Conservation (phyloP, 2,329 filamentous ascomycete species). For the Thelonectria rubi region DNA sequence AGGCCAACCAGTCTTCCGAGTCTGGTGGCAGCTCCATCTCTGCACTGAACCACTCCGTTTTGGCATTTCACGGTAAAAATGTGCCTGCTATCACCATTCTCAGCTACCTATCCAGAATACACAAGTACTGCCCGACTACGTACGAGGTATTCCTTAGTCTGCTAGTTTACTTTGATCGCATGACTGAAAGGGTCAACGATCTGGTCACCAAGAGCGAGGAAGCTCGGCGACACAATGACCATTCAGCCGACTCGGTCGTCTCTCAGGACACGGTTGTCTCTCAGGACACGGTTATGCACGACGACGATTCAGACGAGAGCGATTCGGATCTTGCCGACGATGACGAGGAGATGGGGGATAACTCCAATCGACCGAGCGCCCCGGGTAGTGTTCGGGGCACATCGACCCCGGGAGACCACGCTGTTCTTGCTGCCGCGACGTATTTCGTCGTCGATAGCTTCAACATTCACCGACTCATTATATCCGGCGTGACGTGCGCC, state of each 20-base stretch:
- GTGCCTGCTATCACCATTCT: constrained; percentile 96
- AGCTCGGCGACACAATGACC: constrained; percentile 48
- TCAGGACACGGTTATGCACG: constrained; percentile 46
- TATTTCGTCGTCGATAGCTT: constrained; percentile 97
- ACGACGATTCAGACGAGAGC: constrained; percentile 52
- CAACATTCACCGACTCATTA: constrained; percentile 96
- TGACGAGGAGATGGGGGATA: constrained; percentile 48
- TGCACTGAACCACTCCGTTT: constrained; percentile 71
- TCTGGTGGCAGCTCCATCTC: constrained; percentile 64
- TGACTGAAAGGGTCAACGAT: constrained; percentile 95
- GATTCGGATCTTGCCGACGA: constrained; percentile 63
- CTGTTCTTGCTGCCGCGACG: constrained; percentile 52
- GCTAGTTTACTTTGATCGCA: constrained; percentile 96
- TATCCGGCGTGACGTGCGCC: constrained; percentile 95
- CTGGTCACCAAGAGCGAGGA: constrained; percentile 75
- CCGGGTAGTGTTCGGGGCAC: constrained; percentile 36
- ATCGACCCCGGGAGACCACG: constrained; percentile 37
- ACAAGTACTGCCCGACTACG: constrained; percentile 98
- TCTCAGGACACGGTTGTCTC: constrained; percentile 41
- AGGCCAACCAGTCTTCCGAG: constrained; percentile 59
- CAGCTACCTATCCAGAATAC: constrained; percentile 94
- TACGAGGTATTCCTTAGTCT: constrained; percentile 97
- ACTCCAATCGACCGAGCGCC: constrained; percentile 38
- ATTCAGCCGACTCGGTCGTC: constrained; percentile 21
- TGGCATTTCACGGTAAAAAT: constrained; percentile 98